Percentiles rank a stretch among this genome's conserved stretches.
Evolutionary conservation across 352 stramenopile species (phyloP).

Genomic region (Elongisporangium anandrum): DNA sequence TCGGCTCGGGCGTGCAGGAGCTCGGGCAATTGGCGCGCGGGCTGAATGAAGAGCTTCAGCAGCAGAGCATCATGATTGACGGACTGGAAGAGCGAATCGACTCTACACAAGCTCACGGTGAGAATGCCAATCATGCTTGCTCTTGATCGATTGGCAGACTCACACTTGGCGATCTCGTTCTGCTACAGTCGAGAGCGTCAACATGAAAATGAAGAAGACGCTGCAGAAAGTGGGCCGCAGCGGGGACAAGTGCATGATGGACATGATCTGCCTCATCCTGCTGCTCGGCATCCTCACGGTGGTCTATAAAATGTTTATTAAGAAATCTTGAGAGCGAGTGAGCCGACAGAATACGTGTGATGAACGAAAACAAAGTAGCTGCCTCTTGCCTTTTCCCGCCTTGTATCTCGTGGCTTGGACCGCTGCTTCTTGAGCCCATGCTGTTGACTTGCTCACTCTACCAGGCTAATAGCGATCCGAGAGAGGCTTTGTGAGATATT

Average conservation of each 20-base stretch:
- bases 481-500: neutral
- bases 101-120: slow-evolving; percentile 73
- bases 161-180: neutral
- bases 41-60: slow-evolving; percentile 79
- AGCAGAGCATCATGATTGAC: slow-evolving; percentile 87
- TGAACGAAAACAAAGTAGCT: slow-evolving; percentile 1
- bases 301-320: slow-evolving; percentile 89
- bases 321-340: slow-evolving; percentile 26
- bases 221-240: slow-evolving; percentile 66
- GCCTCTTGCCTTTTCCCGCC: neutral
- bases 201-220: slow-evolving; percentile 85
- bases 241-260: slow-evolving; percentile 86
- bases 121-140: neutral
- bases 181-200: slow-evolving; percentile 72
- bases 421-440: neutral
- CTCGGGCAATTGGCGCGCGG: slow-evolving; percentile 73
- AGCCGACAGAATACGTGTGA: neutral
- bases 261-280: slow-evolving; percentile 87
- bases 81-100: slow-evolving; percentile 78
- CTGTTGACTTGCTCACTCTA: neutral
- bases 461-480: neutral
- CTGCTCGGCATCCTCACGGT: slow-evolving; percentile 80
- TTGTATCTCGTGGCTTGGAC: neutral
- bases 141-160: slow-evolving; percentile 3
- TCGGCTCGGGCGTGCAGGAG: slow-evolving; percentile 71